Evolutionary conservation across 2,329 filamentous ascomycete species (phyloP), one percentile per base, ranked within the genome.

Genomic region (Atkinsonella texensis): DNA sequence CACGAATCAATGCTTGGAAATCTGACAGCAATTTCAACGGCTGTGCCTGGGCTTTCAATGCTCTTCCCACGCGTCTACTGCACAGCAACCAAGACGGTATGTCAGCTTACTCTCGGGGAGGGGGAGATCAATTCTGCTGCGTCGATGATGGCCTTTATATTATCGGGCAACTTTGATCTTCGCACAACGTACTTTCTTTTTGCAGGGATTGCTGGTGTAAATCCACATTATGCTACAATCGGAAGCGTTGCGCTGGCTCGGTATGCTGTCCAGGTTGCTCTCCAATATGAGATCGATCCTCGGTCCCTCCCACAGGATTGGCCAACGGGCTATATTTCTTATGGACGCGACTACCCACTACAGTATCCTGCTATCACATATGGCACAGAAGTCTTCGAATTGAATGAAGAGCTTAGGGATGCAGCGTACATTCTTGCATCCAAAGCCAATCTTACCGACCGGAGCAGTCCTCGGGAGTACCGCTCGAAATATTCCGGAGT

Each of bases 281-380:
- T 89, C 50, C 85, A 89, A 64, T 86, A 88, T 57, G 85, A 89
- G 65, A 79, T 89, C 54, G 85, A 89, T 58, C 69, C 77, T 1
- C 77, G 85, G 35, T 84, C 87, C 54, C 77, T 87, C 35, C 82
- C 84, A 0, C 61, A 62, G 1, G 82, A 81, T 63, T 87, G 76
- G 66, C 69, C 74, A 1, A 85, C 83, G 0, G 84, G 84, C 5
- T 89, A 89, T 63, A 72, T 89, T 32, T 76, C 83, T 1, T 81
- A 80, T 59, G 85, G 83, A 15, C 71, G 74, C 20, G 63, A 71
- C 23, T 57, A 62, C 6, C 81, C 84, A 0, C 65, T 73, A 44
- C 63, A 80, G 45, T 83, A 83, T 55, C 83, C 83, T 0, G 64
- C 61, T 44, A 73, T 67, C 52, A 72, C 80, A 32, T 86, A 87